Base-by-base conservation (phyloP, 2,329 filamentous ascomycete genomes). In the Tolypocladium tropicale region DNA sequence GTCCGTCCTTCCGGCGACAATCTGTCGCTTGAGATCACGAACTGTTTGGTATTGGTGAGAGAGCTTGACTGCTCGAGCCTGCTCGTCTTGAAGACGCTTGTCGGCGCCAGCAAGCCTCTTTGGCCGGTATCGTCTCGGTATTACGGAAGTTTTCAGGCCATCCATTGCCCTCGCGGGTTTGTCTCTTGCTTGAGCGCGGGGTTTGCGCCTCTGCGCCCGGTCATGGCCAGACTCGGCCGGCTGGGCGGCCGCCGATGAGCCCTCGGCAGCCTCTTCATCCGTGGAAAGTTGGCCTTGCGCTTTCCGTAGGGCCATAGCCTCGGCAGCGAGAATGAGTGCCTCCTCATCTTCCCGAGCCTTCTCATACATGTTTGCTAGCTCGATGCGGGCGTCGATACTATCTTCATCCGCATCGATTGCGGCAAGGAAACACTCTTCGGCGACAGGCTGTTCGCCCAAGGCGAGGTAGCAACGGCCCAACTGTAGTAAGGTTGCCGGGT, bases 351-450 rank as follows among this genome's bases (percentile, higher is more conserved):
- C 83, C 59, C 85, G 85, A 49, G 81, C 80, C 60, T 80, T 83
- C 67, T 95, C 90, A 65, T 95, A 96, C 69, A 96, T 83, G 64
- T 88, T 91, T 14, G 90, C 90, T 11, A 96, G 77, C 63, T 90
- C 83, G 33, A 89, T 83, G 41, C 90, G 85, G 41, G 90, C 89
- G 59, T 91, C 86, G 52, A 93, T 84, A 57, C 87, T 85, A 43
- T 83, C 77, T 49, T 84, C 76, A 59, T 95, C 88, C 57, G 84
- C 79, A 53, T 90, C 83, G 39, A 90, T 83, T 12, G 92, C 83
- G 2, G 82, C 82, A 28, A 90, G 79, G 63, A 92, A 94, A 65
- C 84, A 88, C 60, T 88, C 84, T 64, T 93, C 86, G 0, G 92
- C 91, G 39, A 87, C 83, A 34, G 82, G 77, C 23, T 83, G 77